phyloP scores from a whole-genome alignment of 1,139 yeast genomes.

The Sugiyamaella xylanicola region DNA sequence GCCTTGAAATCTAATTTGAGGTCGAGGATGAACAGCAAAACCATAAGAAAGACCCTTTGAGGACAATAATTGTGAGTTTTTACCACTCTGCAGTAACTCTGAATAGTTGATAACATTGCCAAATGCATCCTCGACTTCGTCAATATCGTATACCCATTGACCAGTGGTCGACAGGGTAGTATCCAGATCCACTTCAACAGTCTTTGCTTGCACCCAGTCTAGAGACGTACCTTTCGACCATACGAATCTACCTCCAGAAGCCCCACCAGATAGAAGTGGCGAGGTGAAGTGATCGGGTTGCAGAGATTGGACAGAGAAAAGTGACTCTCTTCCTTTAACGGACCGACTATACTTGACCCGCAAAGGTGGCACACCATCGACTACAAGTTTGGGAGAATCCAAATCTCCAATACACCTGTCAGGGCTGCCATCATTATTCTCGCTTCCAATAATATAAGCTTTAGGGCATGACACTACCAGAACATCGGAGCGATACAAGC shows the following conservation, averaged over 20 bases:
- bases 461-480: constrained; percentile 77
- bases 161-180: constrained; percentile 57
- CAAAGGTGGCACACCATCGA: constrained; percentile 77
- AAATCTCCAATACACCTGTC: constrained; percentile 67
- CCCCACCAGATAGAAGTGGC: constrained; percentile 42
- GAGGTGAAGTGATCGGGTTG: constrained; percentile 52
- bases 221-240: constrained; percentile 46
- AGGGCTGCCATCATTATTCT: constrained; percentile 21
- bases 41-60: constrained; percentile 44
- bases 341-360: constrained; percentile 61
- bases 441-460: constrained; percentile 49
- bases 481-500: constrained; percentile 65
- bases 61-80: constrained; percentile 30
- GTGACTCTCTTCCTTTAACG: constrained; percentile 51
- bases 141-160: constrained; percentile 62
- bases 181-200: constrained; percentile 54
- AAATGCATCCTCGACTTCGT: constrained; percentile 69
- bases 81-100: constrained; percentile 39
- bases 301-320: constrained; percentile 49
- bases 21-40: constrained; percentile 67
- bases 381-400: constrained; percentile 57
- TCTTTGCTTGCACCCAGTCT: constrained; percentile 55
- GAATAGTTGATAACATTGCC: constrained; percentile 68
- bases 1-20: constrained; percentile 48
- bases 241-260: constrained; percentile 7